phyloP scores from a whole-genome alignment of 371 early-diverging fungal species.

The Mycotypha africana region DNA sequence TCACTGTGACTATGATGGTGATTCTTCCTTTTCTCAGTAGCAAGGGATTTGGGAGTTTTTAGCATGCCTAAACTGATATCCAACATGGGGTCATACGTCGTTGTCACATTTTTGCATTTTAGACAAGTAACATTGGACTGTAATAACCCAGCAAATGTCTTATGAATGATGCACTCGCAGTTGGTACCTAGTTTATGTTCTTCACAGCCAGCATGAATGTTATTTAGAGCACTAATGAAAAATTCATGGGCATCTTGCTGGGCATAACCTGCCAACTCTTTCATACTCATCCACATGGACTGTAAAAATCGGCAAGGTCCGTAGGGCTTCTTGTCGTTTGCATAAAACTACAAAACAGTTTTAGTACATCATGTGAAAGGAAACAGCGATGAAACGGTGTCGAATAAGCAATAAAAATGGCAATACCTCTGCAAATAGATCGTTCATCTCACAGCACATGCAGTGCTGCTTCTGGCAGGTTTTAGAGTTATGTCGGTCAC shows the following conservation, averaged over 20 bases:
- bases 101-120: slow-evolving; percentile 76
- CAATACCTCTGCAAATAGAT: slow-evolving; percentile 69
- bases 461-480: slow-evolving; percentile 68
- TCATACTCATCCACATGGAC: slow-evolving; percentile 83
- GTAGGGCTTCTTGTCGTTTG: slow-evolving; percentile 67
- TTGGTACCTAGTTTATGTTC: slow-evolving; percentile 24
- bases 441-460: slow-evolving; percentile 91
- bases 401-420: too few relatives aligned
- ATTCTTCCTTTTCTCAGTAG: slow-evolving; percentile 5
- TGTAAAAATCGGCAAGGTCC: slow-evolving; percentile 81
- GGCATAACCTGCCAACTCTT: slow-evolving; percentile 85
- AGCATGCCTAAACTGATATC: slow-evolving; percentile 87
- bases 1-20: too few relatives aligned
- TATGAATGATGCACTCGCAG: slow-evolving; percentile 88
- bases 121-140: slow-evolving; percentile 87
- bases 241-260: slow-evolving; percentile 98
- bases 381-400: too few relatives aligned
- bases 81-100: slow-evolving; percentile 82
- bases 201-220: slow-evolving; percentile 70
- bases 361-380: too few relatives aligned
- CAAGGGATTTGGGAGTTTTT: too few relatives aligned
- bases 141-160: slow-evolving; percentile 85
- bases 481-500: slow-evolving; percentile 74
- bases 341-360: slow-evolving; percentile 60
- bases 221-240: slow-evolving; percentile 83